Base-by-base conservation (phyloP, 225 moss, liverwort and hornwort species). In the Anthoceros angustus region DNA sequence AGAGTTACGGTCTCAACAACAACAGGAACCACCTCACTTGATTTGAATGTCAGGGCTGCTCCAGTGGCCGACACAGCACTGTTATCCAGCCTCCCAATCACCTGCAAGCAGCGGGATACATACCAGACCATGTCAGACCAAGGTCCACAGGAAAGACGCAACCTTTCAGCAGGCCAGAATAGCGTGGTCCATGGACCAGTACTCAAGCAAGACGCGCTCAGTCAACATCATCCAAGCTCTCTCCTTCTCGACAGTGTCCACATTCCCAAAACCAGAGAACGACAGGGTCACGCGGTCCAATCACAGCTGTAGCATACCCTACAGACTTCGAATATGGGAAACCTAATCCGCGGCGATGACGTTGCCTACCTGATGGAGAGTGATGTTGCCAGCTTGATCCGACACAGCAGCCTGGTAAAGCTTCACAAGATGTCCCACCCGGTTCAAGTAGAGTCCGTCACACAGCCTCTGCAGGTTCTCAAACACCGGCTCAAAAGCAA, bases 1-100 rank as follows among this genome's bases (percentile, higher is more conserved):
- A 71, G 50, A 15, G 71, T 71, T 40, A 63, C 45, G 15, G 71
- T 64, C 6, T 14, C 64, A n/a, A 66, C 65, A 41, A 9, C 38
- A 12, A 61, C 24, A 4, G 60, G 65, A 26, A 64, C 65, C 6
- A 71, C 63, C 25, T 64, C 41, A 41, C 40, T 41, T 40, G 48
- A 23, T 4, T 63, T 50, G 12, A 71, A 66, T 6, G 71, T n/a
- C 21, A 66, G 41, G 12, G 64, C 41, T 3, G 65, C 71, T 50
- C 40, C 71, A 2, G 42, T 65, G 10, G 64, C 49, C 9, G 71
- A 71, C 11, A 71, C 25, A 20, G 71, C 71, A 61, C 71, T 71
- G 65, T 71, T 71, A 25, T 71, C 71, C 64, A 71, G 25, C 41
- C 71, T 65, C n/a, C 71, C 71, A 41, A 71, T 25, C 39, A 71